Conservation (phyloP, 164 flowering plant genomes). For the Pachysandra terminalis region DNA sequence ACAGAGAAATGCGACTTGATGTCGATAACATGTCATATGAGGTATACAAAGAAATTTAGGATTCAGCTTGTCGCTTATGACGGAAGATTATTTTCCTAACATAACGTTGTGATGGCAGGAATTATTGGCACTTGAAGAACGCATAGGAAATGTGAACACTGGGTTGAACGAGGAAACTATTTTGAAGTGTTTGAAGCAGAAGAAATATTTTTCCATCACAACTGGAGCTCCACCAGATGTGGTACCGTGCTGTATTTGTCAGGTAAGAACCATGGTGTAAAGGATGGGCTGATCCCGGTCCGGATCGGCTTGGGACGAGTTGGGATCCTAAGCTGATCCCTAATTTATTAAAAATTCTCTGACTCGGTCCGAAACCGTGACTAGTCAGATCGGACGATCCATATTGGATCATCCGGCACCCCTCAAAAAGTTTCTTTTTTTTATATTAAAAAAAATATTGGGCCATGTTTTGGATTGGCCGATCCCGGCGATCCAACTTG, state of each 20-base stretch:
- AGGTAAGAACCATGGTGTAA: too few relatives aligned
- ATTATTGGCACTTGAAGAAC: conserved; percentile 79
- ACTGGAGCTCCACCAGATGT: conserved; percentile 25
- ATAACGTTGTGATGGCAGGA: conserved; percentile 40
- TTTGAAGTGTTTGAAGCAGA: conserved; percentile 45
- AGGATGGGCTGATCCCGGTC: too few relatives aligned
- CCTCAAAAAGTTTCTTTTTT: too few relatives aligned
- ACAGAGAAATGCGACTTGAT: conserved; percentile 63
- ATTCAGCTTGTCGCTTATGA: not conserved
- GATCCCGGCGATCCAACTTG: too few relatives aligned
- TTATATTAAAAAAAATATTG: too few relatives aligned
- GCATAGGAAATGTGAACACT: conserved; percentile 79
- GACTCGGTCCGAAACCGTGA: too few relatives aligned
- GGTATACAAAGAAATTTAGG: conserved; percentile 29
- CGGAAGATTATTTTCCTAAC: conserved; percentile 7
- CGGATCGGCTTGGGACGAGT: too few relatives aligned
- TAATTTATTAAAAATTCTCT: too few relatives aligned
- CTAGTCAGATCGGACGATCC: too few relatives aligned
- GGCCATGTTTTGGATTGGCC: too few relatives aligned
- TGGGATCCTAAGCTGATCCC: too few relatives aligned
- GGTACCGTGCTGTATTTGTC: conserved; percentile 88
- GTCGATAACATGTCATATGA: conserved; percentile 73
- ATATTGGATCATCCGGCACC: too few relatives aligned
- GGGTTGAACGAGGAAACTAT: conserved; percentile 70
- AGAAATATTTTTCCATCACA: conserved; percentile 21